A percentile compares a stretch with the other conserved stretches of the same genome.
phyloP scores from a whole-genome alignment of 768 basidiomycete genomes.

The Thelephora aurantiotincta region DNA sequence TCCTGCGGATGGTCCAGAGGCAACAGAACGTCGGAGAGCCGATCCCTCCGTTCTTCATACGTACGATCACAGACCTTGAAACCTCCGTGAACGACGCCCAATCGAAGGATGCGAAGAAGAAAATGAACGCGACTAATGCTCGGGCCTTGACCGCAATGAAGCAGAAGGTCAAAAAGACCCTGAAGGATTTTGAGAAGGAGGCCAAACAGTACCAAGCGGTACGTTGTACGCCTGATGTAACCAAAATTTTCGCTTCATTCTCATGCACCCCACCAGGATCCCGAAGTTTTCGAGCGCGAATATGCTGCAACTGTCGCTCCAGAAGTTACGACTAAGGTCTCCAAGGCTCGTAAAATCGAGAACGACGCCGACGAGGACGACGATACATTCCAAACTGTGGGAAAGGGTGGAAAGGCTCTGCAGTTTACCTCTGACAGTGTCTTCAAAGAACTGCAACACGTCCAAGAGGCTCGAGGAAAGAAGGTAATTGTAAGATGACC shows the following conservation, averaged over 20 bases:
- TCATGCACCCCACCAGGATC: conserved; percentile 40
- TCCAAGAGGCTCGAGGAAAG: conserved; percentile 91
- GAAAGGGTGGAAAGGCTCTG: conserved; percentile 75
- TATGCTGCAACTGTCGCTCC: conserved; percentile 42
- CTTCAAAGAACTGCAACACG: conserved; percentile 82
- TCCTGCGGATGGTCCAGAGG: conserved; percentile 77
- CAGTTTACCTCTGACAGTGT: conserved; percentile 75
- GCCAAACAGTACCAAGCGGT: conserved; percentile 72
- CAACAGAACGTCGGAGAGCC: conserved; percentile 79
- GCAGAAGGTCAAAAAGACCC: conserved; percentile 87
- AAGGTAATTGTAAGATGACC: conserved; percentile 42
- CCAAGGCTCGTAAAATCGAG: conserved; percentile 24
- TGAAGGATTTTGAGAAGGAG: conserved; percentile 79
- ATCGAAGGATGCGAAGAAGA: conserved; percentile 85
- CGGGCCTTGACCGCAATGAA: conserved; percentile 96
- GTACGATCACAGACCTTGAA: conserved; percentile 63
- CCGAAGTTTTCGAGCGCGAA: conserved; percentile 74
- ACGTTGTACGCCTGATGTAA: conserved; percentile 10
- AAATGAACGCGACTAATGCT: conserved; percentile 89
- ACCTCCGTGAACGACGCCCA: conserved; percentile 55
- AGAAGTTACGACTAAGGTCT: conserved; percentile 22
- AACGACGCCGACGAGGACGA: conserved; percentile 29
- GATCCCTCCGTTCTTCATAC: conserved; percentile 76
- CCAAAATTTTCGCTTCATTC: neutral
- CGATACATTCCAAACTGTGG: conserved; percentile 82